phyloP scores from a whole-genome alignment of 495 filamentous ascomycete species.

The Talaromyces ruber region DNA sequence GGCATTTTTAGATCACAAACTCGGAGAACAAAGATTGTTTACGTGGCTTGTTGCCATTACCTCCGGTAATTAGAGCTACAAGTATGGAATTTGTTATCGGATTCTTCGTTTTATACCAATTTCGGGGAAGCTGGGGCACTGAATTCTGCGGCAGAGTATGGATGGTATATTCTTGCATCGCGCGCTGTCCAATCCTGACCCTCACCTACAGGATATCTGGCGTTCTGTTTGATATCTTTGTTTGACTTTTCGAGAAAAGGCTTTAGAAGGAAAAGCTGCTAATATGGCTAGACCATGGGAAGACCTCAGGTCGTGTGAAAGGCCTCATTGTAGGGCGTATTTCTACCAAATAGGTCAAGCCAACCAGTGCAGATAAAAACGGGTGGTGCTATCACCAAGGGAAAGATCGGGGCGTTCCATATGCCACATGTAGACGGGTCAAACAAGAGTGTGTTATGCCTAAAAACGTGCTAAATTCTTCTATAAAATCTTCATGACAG shows the following conservation, averaged over 20 bases:
- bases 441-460: not conserved
- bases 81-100: not conserved
- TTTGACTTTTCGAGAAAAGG: not conserved
- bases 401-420: not conserved
- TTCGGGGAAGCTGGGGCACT: not conserved
- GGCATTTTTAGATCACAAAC: not conserved
- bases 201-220: not conserved
- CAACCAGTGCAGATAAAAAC: not conserved
- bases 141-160: not conserved
- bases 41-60: not conserved
- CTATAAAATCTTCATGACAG: not conserved
- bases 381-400: not conserved
- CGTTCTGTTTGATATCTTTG: not conserved
- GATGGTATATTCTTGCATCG: not conserved
- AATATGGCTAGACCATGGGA: not conserved
- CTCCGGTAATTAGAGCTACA: not conserved
- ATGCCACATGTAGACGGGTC: not conserved
- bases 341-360: not conserved
- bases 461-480: not conserved
- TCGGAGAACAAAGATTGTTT: not conserved
- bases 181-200: not conserved
- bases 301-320: not conserved
- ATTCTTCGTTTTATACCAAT: not conserved
- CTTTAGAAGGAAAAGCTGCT: not conserved
- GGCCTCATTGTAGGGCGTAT: not conserved